Conservation (phyloP, 495 filamentous ascomycete species). For the Penicillium odoratum region DNA sequence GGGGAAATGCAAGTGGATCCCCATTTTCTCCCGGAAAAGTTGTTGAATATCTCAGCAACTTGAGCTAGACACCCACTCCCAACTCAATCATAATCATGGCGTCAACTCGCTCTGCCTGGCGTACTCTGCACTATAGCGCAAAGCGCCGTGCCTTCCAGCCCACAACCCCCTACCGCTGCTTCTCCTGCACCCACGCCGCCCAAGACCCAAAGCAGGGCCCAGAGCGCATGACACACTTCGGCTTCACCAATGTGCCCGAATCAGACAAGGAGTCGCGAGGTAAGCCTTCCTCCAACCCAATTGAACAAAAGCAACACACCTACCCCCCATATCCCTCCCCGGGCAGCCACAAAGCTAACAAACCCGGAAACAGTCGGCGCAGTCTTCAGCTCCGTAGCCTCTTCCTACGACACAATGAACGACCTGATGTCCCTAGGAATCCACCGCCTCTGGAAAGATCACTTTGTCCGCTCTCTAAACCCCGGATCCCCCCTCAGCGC, state of each 20-base stretch:
- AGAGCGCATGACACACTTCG: conserved; percentile 84
- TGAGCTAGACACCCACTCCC: neutral
- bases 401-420: conserved; percentile 95
- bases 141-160: conserved; percentile 29
- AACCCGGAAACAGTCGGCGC: conserved; percentile 59
- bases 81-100: neutral
- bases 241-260: conserved; percentile 84
- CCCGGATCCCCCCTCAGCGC: conserved; percentile 65
- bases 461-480: conserved; percentile 90
- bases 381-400: conserved; percentile 94
- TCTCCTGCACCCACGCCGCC: conserved; percentile 52
- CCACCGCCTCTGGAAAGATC: conserved; percentile 97
- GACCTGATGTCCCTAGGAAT: conserved; percentile 97
- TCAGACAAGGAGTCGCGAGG: conserved; percentile 76
- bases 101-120: conserved; percentile 39
- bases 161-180: conserved; percentile 48
- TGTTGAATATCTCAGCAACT: conserved; percentile 5
- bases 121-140: conserved; percentile 34
- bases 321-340: conserved; percentile 1
- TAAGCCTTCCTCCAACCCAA: conserved; percentile 28
- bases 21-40: conserved; percentile 24
- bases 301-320: conserved; percentile 17
- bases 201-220: conserved; percentile 47
- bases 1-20: conserved; percentile 13
- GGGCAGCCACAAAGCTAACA: neutral